Evolutionary conservation across 805 yeast species (phyloP).

Genomic region (Pichia phayaonensis): DNA sequence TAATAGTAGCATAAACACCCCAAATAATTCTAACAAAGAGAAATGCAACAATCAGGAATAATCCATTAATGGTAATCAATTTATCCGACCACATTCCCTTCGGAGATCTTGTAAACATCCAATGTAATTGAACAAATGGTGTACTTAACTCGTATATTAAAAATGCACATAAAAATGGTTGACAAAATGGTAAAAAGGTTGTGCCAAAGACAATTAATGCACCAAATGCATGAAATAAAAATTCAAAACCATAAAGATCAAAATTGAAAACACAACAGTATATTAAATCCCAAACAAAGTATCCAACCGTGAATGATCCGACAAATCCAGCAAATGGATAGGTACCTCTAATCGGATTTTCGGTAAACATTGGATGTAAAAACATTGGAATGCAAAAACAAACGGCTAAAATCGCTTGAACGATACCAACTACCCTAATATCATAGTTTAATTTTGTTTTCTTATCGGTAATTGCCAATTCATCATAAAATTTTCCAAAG

Average conservation of each 20-base stretch:
- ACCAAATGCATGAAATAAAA: constrained; percentile 74
- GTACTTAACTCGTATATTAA: constrained; percentile 82
- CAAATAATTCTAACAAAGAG: constrained; percentile 74
- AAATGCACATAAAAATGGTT: constrained; percentile 77
- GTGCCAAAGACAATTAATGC: constrained; percentile 66
- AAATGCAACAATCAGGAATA: constrained; percentile 59
- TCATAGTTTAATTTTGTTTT: constrained; percentile 68
- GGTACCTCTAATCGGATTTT: constrained; percentile 56
- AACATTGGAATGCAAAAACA: constrained; percentile 56
- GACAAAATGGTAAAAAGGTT: constrained; percentile 64
- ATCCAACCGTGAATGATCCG: constrained; percentile 67
- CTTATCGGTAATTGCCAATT: constrained; percentile 26
- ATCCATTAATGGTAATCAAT: constrained; percentile 59
- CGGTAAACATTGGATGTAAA: constrained; percentile 40
- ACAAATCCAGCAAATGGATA: constrained; percentile 73
- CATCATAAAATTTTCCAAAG: constrained; percentile 46
- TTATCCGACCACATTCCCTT: constrained; percentile 50
- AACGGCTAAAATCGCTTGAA: constrained; percentile 69
- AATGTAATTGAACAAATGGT: constrained; percentile 90
- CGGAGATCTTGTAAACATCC: constrained; percentile 81
- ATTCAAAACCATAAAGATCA: constrained; percentile 71
- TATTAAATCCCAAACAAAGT: constrained; percentile 82
- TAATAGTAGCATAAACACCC: constrained; percentile 76
- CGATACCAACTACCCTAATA: constrained; percentile 82
- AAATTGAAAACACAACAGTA: constrained; percentile 57